These are phyloP conservation scores for Hypholoma sublateritium DNA, from an alignment of 768 basidiomycete genomes.

Conservation along the genomic window DNA sequence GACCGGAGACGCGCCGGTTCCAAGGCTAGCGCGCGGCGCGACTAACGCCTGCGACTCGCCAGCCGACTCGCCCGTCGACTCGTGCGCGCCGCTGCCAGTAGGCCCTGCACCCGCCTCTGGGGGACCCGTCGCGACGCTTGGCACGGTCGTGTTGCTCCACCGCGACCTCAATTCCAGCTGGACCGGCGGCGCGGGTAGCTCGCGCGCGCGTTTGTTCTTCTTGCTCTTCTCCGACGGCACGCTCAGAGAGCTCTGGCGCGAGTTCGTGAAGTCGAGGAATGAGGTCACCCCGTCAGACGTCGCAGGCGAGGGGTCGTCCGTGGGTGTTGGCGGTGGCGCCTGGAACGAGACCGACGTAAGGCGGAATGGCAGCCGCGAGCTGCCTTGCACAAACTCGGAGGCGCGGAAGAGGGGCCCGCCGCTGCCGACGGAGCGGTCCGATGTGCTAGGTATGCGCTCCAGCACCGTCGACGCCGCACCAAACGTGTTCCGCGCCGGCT, in stretches of 20 bases:
- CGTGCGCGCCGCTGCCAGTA: background rate
- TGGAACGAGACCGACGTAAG: conserved; percentile 16
- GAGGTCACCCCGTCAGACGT: conserved; percentile 19
- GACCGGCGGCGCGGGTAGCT: conserved; percentile 1
- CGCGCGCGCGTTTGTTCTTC: background rate
- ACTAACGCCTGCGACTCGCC: conserved; percentile 11
- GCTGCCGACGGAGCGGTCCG: background rate
- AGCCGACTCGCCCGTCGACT: conserved; percentile 16
- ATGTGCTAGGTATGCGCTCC: background rate
- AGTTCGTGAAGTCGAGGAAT: conserved; percentile 25
- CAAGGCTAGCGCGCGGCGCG: conserved; percentile 9
- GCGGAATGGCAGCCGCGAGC: conserved; percentile 20
- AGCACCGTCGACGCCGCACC: background rate
- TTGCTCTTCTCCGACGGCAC: conserved; percentile 17
- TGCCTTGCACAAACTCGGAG: conserved; percentile 19
- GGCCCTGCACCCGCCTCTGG: too few species aligned
- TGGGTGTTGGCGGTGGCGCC: background rate
- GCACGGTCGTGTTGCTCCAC: conserved; percentile 42
- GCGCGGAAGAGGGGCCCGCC: background rate
- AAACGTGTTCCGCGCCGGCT: conserved; percentile 12
- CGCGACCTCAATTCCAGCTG: conserved; percentile 29
- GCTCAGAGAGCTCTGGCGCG: conserved; percentile 20
- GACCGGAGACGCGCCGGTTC: conserved; percentile 40
- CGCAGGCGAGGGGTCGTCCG: conserved; percentile 9
- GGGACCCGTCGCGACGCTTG: conserved; percentile 21